Base-by-base conservation (phyloP, 306 rosid genomes). In the Citrullus colocynthis region DNA sequence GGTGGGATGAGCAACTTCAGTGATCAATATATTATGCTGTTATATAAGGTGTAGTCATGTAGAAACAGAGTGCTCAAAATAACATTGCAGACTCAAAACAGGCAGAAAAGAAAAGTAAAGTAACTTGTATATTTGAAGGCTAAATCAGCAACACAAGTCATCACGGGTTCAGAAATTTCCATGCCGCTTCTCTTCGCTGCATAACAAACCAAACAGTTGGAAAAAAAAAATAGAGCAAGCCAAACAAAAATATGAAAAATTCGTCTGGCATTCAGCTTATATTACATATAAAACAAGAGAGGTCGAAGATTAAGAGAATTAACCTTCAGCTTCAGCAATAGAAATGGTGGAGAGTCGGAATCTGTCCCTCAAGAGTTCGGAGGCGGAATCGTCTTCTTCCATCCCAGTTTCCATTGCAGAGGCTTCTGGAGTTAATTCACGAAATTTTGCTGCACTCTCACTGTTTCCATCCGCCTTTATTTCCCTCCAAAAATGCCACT, bases 61-160 rank as follows among this genome's bases (percentile, higher is more conserved):
- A 65, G 55, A 24, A 21, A 30, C 6, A 2, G 16, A 15, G 24
- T 4, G 14, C 21, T 16, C 10, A 72, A 28, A 16, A 49, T 72
- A 18, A 72, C 37, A 15, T 4, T 8, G 28, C 21, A 34, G 42
- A 7, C 20, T 55, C 52, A 34, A 63, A 45, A 32, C 45, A 4
- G 36, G 7, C 16, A 18, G 52, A 9, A 56, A 66, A 42, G 32
- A 1, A 17, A 24, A 16, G 78, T 9, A 51, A 30, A 42, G 37
- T 32, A 32, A 95, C 99, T 96, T 15, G 97, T 80, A 75, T 83
- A 95, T 70, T 92, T 92, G 88, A 88, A 87, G 51, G 97, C 93
- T 81, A 95, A 83, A 79, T 95, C 96, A 36, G 97, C 79, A 28
- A 95, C 41, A 89, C 97, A 95, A 81, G 90, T 69, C 74, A 91